Percentiles rank a stretch among this genome's conserved stretches.
phyloP scores from a whole-genome alignment of 2,329 filamentous ascomycete species.

The Aspergillus clavatus region DNA sequence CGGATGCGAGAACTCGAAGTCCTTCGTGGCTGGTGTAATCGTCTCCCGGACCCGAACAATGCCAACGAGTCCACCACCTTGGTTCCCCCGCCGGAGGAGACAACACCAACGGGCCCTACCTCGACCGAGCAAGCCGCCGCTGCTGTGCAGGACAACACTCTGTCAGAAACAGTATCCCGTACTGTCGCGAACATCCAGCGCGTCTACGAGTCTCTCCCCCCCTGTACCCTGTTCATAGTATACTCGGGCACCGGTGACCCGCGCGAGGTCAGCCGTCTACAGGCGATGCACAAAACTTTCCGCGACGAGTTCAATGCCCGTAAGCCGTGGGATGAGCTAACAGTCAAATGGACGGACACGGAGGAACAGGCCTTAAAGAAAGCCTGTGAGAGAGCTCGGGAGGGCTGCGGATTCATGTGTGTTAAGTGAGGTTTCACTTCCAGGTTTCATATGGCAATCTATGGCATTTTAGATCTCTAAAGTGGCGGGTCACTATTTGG shows the following conservation, averaged over 20 bases:
- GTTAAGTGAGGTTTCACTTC: conserved; percentile 45
- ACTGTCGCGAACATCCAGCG: conserved; percentile 49
- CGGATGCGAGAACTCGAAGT: conserved; percentile 59
- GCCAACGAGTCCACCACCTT: conserved; percentile 33
- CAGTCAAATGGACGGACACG: conserved; percentile 60
- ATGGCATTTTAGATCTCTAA: too few species aligned
- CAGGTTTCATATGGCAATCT: background rate
- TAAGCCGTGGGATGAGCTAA: conserved; percentile 59
- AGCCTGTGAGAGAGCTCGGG: conserved; percentile 53
- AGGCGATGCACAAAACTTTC: conserved; percentile 52
- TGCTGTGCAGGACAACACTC: conserved; percentile 19
- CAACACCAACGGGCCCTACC: conserved; percentile 13
- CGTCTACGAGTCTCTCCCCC: conserved; percentile 54
- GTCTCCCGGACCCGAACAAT: conserved; percentile 45
- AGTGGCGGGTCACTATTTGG: too few species aligned
- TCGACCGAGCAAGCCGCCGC: conserved; percentile 4
- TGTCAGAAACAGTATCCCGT: conserved; percentile 45
- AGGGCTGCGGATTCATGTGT: conserved; percentile 55
- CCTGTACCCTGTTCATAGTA: conserved; percentile 57
- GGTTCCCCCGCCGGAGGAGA: conserved; percentile 23
- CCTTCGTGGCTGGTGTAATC: conserved; percentile 56
- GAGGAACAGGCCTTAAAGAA: conserved; percentile 57
- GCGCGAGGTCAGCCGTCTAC: conserved; percentile 51
- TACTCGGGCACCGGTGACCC: conserved; percentile 63
- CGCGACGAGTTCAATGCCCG: conserved; percentile 54